phyloP scores from a whole-genome alignment of 2,329 filamentous ascomycete genomes.

The Sporothrix schenckii region DNA sequence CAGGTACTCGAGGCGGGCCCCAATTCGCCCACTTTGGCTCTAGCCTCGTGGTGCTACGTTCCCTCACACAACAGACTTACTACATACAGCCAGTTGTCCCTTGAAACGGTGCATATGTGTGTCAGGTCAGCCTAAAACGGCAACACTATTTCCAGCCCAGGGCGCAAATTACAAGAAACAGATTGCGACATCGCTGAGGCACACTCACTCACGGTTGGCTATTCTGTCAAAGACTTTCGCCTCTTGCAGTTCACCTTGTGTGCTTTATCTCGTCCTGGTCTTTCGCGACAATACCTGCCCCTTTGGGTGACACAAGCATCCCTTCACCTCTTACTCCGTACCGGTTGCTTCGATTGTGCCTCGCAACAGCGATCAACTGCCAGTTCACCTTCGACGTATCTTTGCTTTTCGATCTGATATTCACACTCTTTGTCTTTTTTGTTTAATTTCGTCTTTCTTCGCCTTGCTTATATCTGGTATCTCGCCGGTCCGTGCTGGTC shows the following conservation, averaged over 20 bases:
- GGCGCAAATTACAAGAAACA: constrained; percentile 18
- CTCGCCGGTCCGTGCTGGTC: constrained; percentile 9
- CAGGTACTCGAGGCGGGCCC: neutral
- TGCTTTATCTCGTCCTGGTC: constrained; percentile 12
- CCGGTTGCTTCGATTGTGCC: neutral
- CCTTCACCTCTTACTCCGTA: neutral
- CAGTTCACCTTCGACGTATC: neutral
- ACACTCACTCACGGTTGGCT: constrained; percentile 2
- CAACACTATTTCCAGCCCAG: neutral
- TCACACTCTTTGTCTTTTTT: neutral
- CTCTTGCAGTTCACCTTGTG: neutral
- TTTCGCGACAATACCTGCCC: constrained; percentile 19
- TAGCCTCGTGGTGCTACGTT: neutral
- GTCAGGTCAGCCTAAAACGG: constrained; percentile 23
- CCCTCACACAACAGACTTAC: neutral
- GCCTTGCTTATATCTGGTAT: neutral
- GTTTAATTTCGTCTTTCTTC: too few species aligned
- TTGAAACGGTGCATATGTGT: neutral
- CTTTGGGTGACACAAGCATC: constrained; percentile 3
- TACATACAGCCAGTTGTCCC: neutral
- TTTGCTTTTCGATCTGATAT: neutral
- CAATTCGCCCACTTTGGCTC: neutral
- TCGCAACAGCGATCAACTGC: neutral
- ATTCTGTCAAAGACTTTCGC: neutral
- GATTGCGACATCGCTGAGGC: constrained; percentile 26